Evolutionary conservation across 805 yeast species (phyloP), one percentile per base, ranked within the genome.

Genomic region (Cyberlindnera samutprakarnensis): DNA sequence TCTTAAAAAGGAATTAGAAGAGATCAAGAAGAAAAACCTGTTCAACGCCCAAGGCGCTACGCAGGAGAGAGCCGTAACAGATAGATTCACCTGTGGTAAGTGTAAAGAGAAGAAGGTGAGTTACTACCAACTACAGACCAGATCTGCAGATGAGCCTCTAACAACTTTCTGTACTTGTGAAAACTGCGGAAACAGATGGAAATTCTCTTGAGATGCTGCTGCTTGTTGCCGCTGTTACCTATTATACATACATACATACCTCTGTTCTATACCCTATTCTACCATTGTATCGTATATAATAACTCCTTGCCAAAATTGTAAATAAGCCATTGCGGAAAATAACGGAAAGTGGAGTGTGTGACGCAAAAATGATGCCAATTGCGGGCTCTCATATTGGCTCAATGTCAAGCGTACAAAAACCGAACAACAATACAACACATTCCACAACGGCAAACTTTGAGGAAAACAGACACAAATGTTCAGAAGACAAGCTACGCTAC

Each of bases 101-200:
- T 92, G 98, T 72, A 92, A 90, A 61, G 90, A 87, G 57, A 87
- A 88, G 70, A 87, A 86, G 66, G 98, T 92, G 25, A 82, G 94
- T 47, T 92, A 92, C 58, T 90, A 88, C 60, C 98, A 92, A 64
- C 72, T 92, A 80, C 98, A 92, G 67, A 92, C 98, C 21, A 72
- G 98, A 61, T 84, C 95, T 36, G 98, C 98, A 14, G 98, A 92
- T 74, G 98, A 92, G 61, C 98, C 98, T 38, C 72, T 92, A 51
- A 92, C 98, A 7, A 92, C 98, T 2, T 92, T 92, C 56, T 92
- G 98, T 66, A 88, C 96, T 4, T 92, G 98, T 65, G 96, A 88
- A 52, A 85, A 75, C 44, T 92, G 98, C 65, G 97, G 97, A 41
- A 86, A 92, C 54, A 75, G 97, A 59, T 92, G 98, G 98, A 92